Percentiles rank a stretch among this genome's conserved stretches.
Evolutionary conservation across 2,329 filamentous ascomycete species (phyloP).

Genomic region (Aspergillus viridinutans): DNA sequence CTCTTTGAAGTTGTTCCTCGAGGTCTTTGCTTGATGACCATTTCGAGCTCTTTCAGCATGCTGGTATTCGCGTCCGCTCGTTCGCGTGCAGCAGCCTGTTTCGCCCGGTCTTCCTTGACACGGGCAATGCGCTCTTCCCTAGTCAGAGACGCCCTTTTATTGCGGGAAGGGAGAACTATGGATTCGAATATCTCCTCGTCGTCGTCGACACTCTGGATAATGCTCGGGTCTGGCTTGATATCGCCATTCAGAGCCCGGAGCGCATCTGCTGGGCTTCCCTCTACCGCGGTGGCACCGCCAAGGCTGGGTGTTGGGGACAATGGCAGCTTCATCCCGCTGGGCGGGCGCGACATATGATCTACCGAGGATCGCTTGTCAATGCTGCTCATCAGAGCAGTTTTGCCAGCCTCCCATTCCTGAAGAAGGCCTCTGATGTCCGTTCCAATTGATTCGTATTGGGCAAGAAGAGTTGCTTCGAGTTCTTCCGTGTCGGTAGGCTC

Average conservation of each 20-base stretch:
- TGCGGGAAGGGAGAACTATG: conserved; percentile 65
- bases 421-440: conserved; percentile 76
- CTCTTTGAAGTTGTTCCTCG: conserved; percentile 36
- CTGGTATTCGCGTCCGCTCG: conserved; percentile 76
- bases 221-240: conserved; percentile 32
- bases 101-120: conserved; percentile 80
- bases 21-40: conserved; percentile 66
- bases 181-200: conserved; percentile 89
- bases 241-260: conserved; percentile 76
- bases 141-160: conserved; percentile 66
- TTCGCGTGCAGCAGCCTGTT: conserved; percentile 66
- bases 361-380: conserved; percentile 72
- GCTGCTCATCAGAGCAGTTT: conserved; percentile 72
- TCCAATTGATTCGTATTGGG: conserved; percentile 93
- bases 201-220: conserved; percentile 28
- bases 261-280: conserved; percentile 63
- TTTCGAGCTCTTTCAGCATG: conserved; percentile 91
- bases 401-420: conserved; percentile 83
- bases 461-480: conserved; percentile 71
- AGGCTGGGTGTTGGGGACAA: conserved; percentile 45
- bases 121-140: conserved; percentile 82
- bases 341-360: conserved; percentile 53
- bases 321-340: conserved; percentile 42
- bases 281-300: conserved; percentile 46
- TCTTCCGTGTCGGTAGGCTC: conserved; percentile 68